Percentiles rank a stretch among this genome's conserved stretches.
These are phyloP conservation scores for Gaeumannomyces tritici DNA, from an alignment of 2,329 filamentous ascomycete genomes.

Conservation along the genomic window DNA sequence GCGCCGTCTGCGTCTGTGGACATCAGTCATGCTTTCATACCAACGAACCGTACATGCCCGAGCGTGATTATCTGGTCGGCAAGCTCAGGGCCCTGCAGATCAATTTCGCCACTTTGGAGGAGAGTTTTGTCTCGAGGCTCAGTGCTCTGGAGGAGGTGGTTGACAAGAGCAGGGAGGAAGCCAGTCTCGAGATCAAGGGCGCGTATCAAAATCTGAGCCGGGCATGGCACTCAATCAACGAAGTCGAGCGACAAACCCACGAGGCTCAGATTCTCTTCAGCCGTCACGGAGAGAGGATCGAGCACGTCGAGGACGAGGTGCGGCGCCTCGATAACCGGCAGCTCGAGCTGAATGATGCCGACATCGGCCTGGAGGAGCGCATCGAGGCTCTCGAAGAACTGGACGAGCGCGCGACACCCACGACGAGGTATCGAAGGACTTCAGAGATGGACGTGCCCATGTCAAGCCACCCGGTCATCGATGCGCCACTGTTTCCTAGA, in stretches of 20 bases:
- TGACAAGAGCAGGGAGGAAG: constrained; percentile 41
- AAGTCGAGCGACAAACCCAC: constrained; percentile 28
- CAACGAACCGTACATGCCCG: constrained; percentile 33
- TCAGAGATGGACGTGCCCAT: not conserved
- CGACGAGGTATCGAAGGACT: constrained; percentile 16
- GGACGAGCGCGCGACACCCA: constrained; percentile 15
- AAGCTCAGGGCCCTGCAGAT: constrained; percentile 16
- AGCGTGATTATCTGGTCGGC: constrained; percentile 37
- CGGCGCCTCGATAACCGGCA: constrained; percentile 37
- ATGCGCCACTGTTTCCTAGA: not conserved
- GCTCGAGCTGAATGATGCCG: constrained; percentile 38
- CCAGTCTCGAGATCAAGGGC: constrained; percentile 41
- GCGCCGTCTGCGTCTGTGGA: constrained; percentile 47
- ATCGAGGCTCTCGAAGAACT: constrained; percentile 38
- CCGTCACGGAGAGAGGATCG: constrained; percentile 30
- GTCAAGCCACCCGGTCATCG: not conserved
- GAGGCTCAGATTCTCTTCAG: constrained; percentile 26
- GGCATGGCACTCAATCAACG: constrained; percentile 41
- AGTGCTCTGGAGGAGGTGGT: constrained; percentile 43
- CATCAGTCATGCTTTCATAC: constrained; percentile 51
- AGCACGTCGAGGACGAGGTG: constrained; percentile 28
- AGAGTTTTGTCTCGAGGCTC: constrained; percentile 32
- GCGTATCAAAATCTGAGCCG: constrained; percentile 44
- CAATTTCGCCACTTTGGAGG: constrained; percentile 10
- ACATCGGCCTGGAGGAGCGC: constrained; percentile 43